Conservation (phyloP, 2,329 filamentous ascomycete genomes). For the Trichophyton benhamiae region DNA sequence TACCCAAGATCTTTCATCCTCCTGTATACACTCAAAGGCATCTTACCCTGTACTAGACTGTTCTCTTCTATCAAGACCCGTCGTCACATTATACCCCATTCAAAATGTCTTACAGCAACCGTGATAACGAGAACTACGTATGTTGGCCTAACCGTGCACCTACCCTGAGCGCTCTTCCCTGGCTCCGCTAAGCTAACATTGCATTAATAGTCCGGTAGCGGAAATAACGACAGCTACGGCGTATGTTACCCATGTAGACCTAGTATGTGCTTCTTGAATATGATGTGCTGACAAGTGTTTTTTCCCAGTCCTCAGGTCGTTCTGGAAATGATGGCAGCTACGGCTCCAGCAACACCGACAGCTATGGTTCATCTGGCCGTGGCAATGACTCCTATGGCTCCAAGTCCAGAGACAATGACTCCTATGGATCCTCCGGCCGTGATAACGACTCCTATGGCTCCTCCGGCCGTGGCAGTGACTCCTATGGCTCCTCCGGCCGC, state of each 20-base stretch:
- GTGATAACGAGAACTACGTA: conserved; percentile 8
- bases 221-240: conserved; percentile 4
- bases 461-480: neutral
- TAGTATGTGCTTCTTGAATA: neutral
- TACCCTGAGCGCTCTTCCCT: neutral
- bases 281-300: neutral
- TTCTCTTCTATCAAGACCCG: neutral
- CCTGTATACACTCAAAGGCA: neutral
- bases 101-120: conserved; percentile 12
- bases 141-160: neutral
- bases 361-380: neutral
- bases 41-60: neutral
- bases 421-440: neutral
- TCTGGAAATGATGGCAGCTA: conserved; percentile 3
- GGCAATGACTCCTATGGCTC: neutral
- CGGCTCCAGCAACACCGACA: conserved; percentile 1
- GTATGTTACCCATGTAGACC: neutral
- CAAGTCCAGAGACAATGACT: neutral
- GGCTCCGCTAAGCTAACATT: neutral
- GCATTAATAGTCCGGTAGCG: conserved; percentile 1
- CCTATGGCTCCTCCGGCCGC: neutral
- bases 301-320: neutral
- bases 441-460: neutral
- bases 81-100: neutral
- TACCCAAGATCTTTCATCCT: neutral